phyloP scores from a whole-genome alignment of 495 filamentous ascomycete species.

The Penicillium robsamsonii region DNA sequence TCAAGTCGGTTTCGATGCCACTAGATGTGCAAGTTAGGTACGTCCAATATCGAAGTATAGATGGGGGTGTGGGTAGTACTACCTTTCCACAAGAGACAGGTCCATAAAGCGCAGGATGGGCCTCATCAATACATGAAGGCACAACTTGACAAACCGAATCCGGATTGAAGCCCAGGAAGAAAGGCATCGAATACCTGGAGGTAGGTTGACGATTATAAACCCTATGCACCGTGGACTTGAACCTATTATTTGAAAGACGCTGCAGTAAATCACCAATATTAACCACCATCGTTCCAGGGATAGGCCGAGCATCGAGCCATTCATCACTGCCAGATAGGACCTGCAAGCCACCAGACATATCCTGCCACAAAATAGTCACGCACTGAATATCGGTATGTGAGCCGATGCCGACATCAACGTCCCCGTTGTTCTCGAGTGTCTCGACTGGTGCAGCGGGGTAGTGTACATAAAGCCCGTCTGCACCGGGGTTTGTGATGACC shows the following conservation, averaged over 20 bases:
- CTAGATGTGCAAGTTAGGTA: conserved; percentile 16
- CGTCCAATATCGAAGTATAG: not conserved
- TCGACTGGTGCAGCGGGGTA: conserved; percentile 44
- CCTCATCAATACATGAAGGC: conserved; percentile 51
- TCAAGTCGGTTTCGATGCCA: conserved; percentile 42
- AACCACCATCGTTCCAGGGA: conserved; percentile 59
- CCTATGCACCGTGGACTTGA: conserved; percentile 59
- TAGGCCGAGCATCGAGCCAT: conserved; percentile 55
- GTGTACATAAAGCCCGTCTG: conserved; percentile 51
- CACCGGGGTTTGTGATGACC: conserved; percentile 49
- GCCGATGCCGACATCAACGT: conserved; percentile 49
- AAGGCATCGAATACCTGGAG: conserved; percentile 58
- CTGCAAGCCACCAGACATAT: conserved; percentile 53
- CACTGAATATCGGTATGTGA: conserved; percentile 59
- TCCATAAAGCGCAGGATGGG: conserved; percentile 53
- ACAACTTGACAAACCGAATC: conserved; percentile 47
- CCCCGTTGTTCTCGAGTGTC: conserved; percentile 16
- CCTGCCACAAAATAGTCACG: conserved; percentile 58
- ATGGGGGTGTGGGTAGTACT: not conserved
- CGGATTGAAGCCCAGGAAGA: conserved; percentile 55
- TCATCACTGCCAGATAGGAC: conserved; percentile 49
- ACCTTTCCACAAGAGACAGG: conserved; percentile 57
- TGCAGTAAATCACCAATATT: conserved; percentile 67
- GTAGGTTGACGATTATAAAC: conserved; percentile 48
- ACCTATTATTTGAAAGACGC: conserved; percentile 58